Evolutionary conservation across 306 rosid species (phyloP).

Genomic region (Vigna reflexopilosa): DNA sequence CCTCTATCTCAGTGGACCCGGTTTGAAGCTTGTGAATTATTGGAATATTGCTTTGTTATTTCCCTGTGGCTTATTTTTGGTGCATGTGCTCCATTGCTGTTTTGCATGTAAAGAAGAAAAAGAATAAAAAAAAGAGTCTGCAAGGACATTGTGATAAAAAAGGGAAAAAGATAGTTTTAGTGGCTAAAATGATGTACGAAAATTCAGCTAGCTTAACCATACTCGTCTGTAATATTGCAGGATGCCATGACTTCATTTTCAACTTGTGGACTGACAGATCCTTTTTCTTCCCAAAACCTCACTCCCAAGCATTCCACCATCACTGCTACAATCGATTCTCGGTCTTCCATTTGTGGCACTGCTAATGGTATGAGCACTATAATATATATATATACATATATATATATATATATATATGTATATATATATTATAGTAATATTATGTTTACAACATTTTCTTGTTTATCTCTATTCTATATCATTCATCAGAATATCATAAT

Average conservation of each 20-base stretch:
- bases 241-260: conserved; percentile 58
- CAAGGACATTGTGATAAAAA: background rate
- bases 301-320: conserved; percentile 65
- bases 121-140: background rate
- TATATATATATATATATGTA: too few relatives aligned
- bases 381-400: background rate
- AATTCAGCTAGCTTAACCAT: conserved; percentile 8
- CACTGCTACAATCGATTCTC: conserved; percentile 74
- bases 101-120: background rate
- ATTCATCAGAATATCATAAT: too few relatives aligned
- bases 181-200: conserved; percentile 10
- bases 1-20: conserved; percentile 6
- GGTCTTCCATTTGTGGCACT: conserved; percentile 72
- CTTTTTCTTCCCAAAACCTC: conserved; percentile 52
- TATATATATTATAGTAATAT: background rate
- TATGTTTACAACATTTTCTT: too few relatives aligned
- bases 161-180: background rate
- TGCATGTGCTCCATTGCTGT: background rate
- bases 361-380: conserved; percentile 38
- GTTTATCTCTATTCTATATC: too few relatives aligned
- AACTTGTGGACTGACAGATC: conserved; percentile 54
- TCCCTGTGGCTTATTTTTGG: background rate
- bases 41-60: background rate
- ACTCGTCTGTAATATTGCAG: conserved; percentile 53
- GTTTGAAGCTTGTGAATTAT: background rate